Evolutionary conservation across 345 rosid genomes (phyloP), one percentile per base, ranked within the genome.

Genomic region (Conringia planisiliqua): DNA sequence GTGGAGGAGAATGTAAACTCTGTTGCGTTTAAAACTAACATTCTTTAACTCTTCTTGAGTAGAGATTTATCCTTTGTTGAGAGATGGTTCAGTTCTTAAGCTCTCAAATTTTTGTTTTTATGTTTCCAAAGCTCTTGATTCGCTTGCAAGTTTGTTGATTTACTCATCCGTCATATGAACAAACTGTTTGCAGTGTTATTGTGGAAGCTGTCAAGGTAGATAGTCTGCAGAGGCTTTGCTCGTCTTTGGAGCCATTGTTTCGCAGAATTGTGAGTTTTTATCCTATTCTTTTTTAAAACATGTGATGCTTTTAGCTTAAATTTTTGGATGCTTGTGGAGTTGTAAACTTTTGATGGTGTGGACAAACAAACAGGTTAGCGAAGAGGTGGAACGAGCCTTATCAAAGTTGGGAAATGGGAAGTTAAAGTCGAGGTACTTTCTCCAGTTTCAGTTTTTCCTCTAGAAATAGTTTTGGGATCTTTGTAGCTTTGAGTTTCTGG

Each of bases 151-250:
- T 17, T 39, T 74, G 5, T 13, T 48, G 18, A 76, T 68, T 51
- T 68, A 3, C 56, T 79, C 62, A 65, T 54, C 46, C 68, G 62
- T 80, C 58, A 14, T 39, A 35, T 63, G 50, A 51, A 68, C 70
- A 46, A 57, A 78, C 22, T 56, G 39, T 74, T 42, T 85, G 84
- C 87, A 93, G 98, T 81, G 91, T 91, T 20, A 86, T 91, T 64
- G 96, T 94, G 81, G 98, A 91, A 83, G 97, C 97, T 71, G 83
- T 94, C 85, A 94, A 91, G 82, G 90, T 91, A 77, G 96, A 94
- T 76, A 91, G 97, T 79, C 71, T 89, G 79, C 97, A 94, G 79
- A 86, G 89, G 73, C 87, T 94, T 72, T 85, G 87, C 91, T 91
- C 98, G 27, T 87, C 97, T 44, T 81, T 94, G 89, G 98, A 94